Conservation (phyloP, 148 eudicot genomes). For the Tetragonia tetragonoides region DNA sequence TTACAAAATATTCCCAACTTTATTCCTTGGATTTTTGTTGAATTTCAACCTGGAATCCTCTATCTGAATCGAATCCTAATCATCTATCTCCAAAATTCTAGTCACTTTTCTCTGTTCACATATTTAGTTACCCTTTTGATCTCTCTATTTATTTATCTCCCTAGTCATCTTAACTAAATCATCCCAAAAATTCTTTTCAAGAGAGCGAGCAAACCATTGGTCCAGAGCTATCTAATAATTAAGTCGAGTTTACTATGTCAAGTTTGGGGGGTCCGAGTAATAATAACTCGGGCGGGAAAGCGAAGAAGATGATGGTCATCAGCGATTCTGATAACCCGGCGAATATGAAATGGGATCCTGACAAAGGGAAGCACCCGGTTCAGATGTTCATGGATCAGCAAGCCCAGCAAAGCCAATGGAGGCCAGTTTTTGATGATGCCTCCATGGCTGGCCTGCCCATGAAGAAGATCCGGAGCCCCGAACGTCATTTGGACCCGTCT, state of each 20-base stretch:
- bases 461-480: slow-evolving; percentile 68
- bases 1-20: slow-evolving; percentile 21
- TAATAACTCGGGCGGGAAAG: slow-evolving; percentile 9
- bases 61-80: slow-evolving; percentile 33
- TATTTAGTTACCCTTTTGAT: neutral
- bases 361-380: slow-evolving; percentile 1
- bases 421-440: slow-evolving; percentile 52
- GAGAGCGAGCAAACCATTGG: neutral
- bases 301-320: slow-evolving; percentile 4
- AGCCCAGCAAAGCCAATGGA: slow-evolving; percentile 38
- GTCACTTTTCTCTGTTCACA: neutral
- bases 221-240: too few relatives aligned
- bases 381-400: neutral
- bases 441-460: slow-evolving; percentile 52
- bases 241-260: slow-evolving; percentile 7
- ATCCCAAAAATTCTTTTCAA: neutral
- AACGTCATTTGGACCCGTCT: slow-evolving; percentile 35
- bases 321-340: neutral
- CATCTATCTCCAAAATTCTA: neutral
- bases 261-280: neutral
- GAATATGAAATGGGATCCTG: slow-evolving; percentile 16
- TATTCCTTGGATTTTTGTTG: slow-evolving; percentile 6
- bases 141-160: neutral
- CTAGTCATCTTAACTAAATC: neutral
- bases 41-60: slow-evolving; percentile 23